Conservation (phyloP, 139 green algal species). For the Zygnema cylindricum region DNA sequence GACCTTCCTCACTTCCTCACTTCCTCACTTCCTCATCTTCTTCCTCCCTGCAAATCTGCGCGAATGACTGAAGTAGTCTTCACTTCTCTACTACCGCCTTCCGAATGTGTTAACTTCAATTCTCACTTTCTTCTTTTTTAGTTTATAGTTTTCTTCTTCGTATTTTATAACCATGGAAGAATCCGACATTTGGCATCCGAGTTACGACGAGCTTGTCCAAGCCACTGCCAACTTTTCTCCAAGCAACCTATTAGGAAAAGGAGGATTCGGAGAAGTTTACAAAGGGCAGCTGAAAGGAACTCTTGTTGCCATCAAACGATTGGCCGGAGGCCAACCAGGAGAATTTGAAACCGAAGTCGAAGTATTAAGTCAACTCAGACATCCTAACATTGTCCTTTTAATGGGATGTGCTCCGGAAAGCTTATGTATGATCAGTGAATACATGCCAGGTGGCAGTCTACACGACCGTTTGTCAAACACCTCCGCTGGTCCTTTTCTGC, state of each 20-base stretch:
- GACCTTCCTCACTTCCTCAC: no score
- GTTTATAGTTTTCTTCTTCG: no score
- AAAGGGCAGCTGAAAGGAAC: neutral
- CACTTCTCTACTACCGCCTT: no score
- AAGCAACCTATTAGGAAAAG: conserved; percentile 19
- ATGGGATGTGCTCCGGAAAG: conserved; percentile 68
- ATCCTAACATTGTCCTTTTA: conserved; percentile 74
- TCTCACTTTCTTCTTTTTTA: no score
- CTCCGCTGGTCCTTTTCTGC: conserved; percentile 13
- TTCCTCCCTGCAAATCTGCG: no score
- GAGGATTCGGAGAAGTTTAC: conserved; percentile 40
- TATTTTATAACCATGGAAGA: neutral
- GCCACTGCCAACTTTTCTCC: conserved; percentile 24
- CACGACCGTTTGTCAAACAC: conserved; percentile 55
- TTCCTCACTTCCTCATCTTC: no score
- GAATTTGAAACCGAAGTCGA: conserved; percentile 51
- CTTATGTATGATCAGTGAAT: conserved; percentile 70
- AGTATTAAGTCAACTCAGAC: conserved; percentile 68
- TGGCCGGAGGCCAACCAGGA: conserved; percentile 1
- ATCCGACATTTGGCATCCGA: neutral
- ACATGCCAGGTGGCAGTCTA: conserved; percentile 64
- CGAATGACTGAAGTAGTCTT: no score
- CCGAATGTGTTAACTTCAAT: no score
- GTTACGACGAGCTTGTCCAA: conserved; percentile 12
- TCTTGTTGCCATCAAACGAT: conserved; percentile 6